Conservation (phyloP, 768 basidiomycete species). For the Psilocybe cubensis region DNA sequence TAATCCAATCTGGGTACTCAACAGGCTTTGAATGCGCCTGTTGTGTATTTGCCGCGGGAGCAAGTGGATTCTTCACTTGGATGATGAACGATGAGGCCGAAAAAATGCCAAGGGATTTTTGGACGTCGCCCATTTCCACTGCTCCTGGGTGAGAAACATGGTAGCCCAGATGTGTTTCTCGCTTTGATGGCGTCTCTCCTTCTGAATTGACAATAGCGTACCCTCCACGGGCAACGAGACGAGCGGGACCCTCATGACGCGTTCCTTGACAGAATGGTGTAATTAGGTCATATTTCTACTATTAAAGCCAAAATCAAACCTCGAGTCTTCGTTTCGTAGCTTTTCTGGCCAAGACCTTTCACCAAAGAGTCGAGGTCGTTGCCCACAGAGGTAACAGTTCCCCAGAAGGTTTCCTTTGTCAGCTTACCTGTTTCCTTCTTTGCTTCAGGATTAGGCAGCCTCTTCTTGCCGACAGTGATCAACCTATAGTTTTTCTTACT, state of each 20-base stretch:
- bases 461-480: conserved; percentile 61
- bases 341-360: conserved; percentile 50
- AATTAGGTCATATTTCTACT: not conserved
- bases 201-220: conserved; percentile 62
- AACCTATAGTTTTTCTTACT: conserved; percentile 52
- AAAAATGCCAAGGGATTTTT: conserved; percentile 56
- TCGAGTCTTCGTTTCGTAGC: conserved; percentile 65
- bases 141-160: conserved; percentile 56
- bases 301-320: conserved; percentile 32
- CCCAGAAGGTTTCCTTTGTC: conserved; percentile 57
- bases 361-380: conserved; percentile 53
- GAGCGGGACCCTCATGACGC: conserved; percentile 53
- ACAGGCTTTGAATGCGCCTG: conserved; percentile 37
- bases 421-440: conserved; percentile 30
- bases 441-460: conserved; percentile 49
- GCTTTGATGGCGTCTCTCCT: conserved; percentile 43
- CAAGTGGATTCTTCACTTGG: conserved; percentile 65
- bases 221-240: conserved; percentile 59
- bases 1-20: conserved; percentile 49
- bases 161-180: conserved; percentile 61
- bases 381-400: conserved; percentile 50
- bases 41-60: conserved; percentile 39
- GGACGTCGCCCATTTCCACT: conserved; percentile 52
- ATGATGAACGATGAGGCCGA: conserved; percentile 56
- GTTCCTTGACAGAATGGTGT: conserved; percentile 37